Evolutionary conservation across 1,284 basidiomycete genomes (phyloP).

Genomic region (Irpex rosettiformis): DNA sequence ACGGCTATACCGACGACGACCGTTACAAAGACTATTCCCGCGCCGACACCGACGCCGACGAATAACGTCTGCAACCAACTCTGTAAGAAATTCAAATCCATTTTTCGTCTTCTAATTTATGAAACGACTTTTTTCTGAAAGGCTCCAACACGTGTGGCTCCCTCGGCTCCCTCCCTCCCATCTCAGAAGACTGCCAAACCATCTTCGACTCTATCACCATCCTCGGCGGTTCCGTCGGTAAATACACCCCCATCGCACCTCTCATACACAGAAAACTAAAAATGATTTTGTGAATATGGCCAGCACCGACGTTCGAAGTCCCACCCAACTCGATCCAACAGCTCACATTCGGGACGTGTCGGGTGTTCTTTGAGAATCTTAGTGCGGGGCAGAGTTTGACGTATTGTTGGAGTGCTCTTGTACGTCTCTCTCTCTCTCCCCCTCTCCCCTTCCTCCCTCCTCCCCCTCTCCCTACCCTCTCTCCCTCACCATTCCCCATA

Average conservation of each 20-base stretch:
- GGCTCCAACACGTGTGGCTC: slow-evolving; percentile 20
- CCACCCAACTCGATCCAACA: slow-evolving; percentile 21
- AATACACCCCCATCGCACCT: neutral
- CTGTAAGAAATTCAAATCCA: slow-evolving; percentile 17
- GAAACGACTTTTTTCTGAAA: neutral
- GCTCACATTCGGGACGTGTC: slow-evolving; percentile 29
- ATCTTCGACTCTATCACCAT: slow-evolving; percentile 25
- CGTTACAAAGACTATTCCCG: neutral
- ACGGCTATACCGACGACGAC: neutral
- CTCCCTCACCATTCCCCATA: too few species aligned
- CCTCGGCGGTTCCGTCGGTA: slow-evolving; percentile 20
- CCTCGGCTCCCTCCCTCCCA: slow-evolving; percentile 23
- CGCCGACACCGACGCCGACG: slow-evolving; percentile 1
- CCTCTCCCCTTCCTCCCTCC: neutral
- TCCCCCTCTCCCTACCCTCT: too few species aligned
- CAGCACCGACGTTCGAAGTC: slow-evolving; percentile 27
- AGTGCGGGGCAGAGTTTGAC: slow-evolving; percentile 16
- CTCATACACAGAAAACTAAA: neutral
- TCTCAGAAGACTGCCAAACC: slow-evolving; percentile 23
- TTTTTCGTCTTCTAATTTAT: neutral
- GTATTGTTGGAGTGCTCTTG: slow-evolving; percentile 27
- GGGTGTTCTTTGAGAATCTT: slow-evolving; percentile 27
- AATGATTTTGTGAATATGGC: too few species aligned
- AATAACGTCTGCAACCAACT: slow-evolving; percentile 21
- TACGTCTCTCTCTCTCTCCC: slow-evolving; percentile 6